Percentiles rank a stretch among this genome's conserved stretches.
Evolutionary conservation across 331 rosid genomes (phyloP).

Genomic region (Spiraea crenata): DNA sequence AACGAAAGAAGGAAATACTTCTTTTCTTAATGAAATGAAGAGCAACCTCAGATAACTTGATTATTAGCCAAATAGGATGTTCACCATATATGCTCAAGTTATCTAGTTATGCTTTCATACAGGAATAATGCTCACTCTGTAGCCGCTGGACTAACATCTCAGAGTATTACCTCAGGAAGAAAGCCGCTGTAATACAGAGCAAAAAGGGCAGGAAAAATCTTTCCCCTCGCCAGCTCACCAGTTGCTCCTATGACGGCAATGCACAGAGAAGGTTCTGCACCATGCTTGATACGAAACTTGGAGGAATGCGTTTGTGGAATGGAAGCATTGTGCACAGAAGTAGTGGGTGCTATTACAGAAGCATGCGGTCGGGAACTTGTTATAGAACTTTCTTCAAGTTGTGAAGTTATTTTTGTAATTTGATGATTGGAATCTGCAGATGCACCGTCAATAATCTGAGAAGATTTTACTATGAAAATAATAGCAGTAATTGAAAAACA

Average conservation of each 20-base stretch:
- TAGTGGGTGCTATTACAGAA: slow-evolving; percentile 30
- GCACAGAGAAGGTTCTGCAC: slow-evolving; percentile 59
- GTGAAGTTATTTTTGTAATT: slow-evolving; percentile 9
- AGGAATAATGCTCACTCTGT: too few relatives aligned
- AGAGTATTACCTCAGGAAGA: slow-evolving; percentile 76
- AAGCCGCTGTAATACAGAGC: slow-evolving; percentile 87
- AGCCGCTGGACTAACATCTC: not conserved
- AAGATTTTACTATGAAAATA: not conserved
- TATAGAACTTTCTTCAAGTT: slow-evolving; percentile 24
- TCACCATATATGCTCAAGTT: not conserved
- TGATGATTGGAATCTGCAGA: slow-evolving; percentile 28
- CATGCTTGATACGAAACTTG: slow-evolving; percentile 23
- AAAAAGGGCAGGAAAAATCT: slow-evolving; percentile 89
- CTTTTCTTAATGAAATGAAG: slow-evolving; percentile 1
- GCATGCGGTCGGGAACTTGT: slow-evolving; percentile 24
- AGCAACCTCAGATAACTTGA: not conserved
- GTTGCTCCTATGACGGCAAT: slow-evolving; percentile 93
- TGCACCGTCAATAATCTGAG: not conserved
- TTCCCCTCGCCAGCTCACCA: slow-evolving; percentile 84
- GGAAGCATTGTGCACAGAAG: slow-evolving; percentile 37
- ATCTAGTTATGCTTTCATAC: not conserved
- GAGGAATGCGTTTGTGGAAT: slow-evolving; percentile 38
- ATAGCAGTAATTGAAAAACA: not conserved
- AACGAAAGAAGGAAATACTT: slow-evolving; percentile 4
- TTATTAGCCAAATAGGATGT: not conserved